Conservation (phyloP, 1,284 basidiomycete genomes). For the Pseudozyma thailandica region DNA sequence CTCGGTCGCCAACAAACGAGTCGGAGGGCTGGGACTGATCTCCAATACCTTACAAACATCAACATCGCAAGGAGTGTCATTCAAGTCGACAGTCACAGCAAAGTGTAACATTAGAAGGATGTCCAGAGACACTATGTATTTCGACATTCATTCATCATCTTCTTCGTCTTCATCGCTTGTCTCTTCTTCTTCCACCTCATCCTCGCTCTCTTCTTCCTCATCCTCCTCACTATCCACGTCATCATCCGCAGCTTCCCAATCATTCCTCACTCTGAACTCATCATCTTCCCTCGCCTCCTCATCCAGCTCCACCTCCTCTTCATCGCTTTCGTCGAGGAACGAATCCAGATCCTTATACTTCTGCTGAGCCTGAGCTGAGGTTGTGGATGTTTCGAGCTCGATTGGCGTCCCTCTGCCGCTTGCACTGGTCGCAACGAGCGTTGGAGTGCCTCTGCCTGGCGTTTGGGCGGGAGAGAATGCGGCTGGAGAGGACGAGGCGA, state of each 20-base stretch:
- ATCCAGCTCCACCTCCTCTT: constrained; percentile 35
- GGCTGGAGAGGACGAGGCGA: constrained; percentile 7
- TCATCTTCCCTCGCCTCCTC: constrained; percentile 57
- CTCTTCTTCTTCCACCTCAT: constrained; percentile 19
- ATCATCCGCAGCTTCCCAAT: constrained; percentile 16
- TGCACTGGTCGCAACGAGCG: neutral
- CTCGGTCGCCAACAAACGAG: too few species aligned
- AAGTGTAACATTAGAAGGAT: too few species aligned
- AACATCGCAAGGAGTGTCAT: too few species aligned
- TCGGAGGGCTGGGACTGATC: too few species aligned
- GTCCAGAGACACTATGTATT: too few species aligned
- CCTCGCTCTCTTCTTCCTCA: constrained; percentile 18
- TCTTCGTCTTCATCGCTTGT: constrained; percentile 25
- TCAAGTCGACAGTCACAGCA: too few species aligned
- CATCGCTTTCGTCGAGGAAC: constrained; percentile 62
- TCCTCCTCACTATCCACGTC: constrained; percentile 21
- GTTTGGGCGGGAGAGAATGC: constrained; percentile 18
- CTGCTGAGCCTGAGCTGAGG: constrained; percentile 15
- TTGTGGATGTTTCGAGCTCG: constrained; percentile 26
- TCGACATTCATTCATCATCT: constrained; percentile 14
- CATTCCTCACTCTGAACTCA: constrained; percentile 33
- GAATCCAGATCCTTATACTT: constrained; percentile 62
- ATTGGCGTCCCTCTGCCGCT: constrained; percentile 25
- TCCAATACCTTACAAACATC: too few species aligned
- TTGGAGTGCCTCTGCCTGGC: constrained; percentile 6